Evolutionary conservation across 345 rosid genomes (phyloP), one percentile per base, ranked within the genome.

Genomic region (Melastoma malabathricum): DNA sequence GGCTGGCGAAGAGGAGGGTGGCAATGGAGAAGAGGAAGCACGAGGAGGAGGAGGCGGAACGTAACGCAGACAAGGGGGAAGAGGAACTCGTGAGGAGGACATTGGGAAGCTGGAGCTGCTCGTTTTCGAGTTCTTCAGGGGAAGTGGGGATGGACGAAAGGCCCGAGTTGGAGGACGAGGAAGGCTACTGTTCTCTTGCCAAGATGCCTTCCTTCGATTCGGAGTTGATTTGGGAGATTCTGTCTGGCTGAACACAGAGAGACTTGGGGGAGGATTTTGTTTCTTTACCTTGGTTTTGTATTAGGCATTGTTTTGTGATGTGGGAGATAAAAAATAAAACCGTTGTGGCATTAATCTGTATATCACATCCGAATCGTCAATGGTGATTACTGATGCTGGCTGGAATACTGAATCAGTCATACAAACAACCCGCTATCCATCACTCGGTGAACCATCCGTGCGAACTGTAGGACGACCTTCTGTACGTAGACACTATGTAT

Each of bases 161-260:
- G 31, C 6, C 6, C 6, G 31, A 27, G 31, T 27, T 27, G 3
- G 31, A 27, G 31, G 31, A 27, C 6, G 61, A 66, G 60, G 87
- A 74, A 39, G 80, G 66, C 44, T 82, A 67, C 31, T 27, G 31
- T 43, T 82, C 75, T 10, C 82, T 92, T 0, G 82, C 83, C 38
- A 84, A 77, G 64, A 71, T 92, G 87, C 98, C 95, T 1, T 92
- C 98, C 20, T 86, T 67, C 22, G 98, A 92, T 51, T 73, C 85
- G 4, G 98, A 92, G 43, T 71, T 84, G 67, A 77, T 86, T 3
- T 92, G 98, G 98, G 83, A 84, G 47, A 85, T 84, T 71, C 86
- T 92, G 34, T 90, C 94, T 5, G 77, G 64, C 55, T 89, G 48
- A 46, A 65, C 65, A 51, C 18, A 29, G 51, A 5, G 20, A 9